Evolutionary conservation across 139 green algal genomes (phyloP), one percentile per base, ranked within the genome.

Genomic region (Chlamydomonas schloesseri): DNA sequence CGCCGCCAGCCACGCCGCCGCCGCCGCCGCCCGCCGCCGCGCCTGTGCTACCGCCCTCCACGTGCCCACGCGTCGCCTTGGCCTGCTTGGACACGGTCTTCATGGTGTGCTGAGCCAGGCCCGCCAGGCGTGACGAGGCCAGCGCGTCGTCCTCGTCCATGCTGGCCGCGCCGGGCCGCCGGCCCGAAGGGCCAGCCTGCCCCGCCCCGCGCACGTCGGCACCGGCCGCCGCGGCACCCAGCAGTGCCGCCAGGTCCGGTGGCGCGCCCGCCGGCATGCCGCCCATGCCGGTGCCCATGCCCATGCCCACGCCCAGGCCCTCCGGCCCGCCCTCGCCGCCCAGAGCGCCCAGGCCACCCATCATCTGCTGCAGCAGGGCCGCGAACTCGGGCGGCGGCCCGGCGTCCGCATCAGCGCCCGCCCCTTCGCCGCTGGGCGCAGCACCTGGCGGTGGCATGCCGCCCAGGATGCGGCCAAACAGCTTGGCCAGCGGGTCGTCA

Each of bases 101-200:
- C 72, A 86, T 86, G 11, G 93, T 93, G 69, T 93, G 88, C 83
- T 91, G 47, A 37, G 86, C 85, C 60, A 93, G 82, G 21, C 84
- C 90, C 33, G 69, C 34, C 46, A 95, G 71, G 0, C 88, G 79
- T 6, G 86, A 71, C 3, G 87, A 88, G 0, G 46, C 28, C 13
- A 83, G 42, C 10, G 73, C 81, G 31, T 74, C 83, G 20, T 82
- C 82, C 55, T 86, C 82, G 23, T 50, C 78, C 5, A 28, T 46
- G 6, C 53, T 26, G 15, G 26, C 46, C 23, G 55, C 79, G 50
- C 71, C 76, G 8, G n/a, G 13, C 6, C 20, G 18, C 17, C 36
- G 60, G 23, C 58, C 62, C 8, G 53, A 81, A n/a, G 73, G 33
- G 23, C 36, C 71, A 14, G 3, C 37, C 24, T 0, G 46, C 23